Conservation (phyloP, 495 filamentous ascomycete species). For the Xylaria telfairii region DNA sequence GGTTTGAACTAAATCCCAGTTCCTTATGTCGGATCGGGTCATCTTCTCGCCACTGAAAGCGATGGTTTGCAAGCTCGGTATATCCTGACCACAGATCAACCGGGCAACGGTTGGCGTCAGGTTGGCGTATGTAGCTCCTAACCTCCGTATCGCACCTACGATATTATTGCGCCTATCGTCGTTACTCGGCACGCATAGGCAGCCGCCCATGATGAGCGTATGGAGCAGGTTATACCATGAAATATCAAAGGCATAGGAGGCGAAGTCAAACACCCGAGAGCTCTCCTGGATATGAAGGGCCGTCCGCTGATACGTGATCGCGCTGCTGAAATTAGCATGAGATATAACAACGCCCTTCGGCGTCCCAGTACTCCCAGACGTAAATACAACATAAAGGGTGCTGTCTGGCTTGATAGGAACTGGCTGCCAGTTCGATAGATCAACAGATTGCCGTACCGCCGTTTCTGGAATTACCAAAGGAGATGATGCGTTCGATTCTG, state of each 20-base stretch:
- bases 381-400: constrained; percentile 62
- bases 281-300: constrained; percentile 46
- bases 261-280: constrained; percentile 61
- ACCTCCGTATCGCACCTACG: constrained; percentile 35
- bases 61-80: constrained; percentile 46
- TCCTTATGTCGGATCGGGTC: constrained; percentile 23
- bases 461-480: neutral
- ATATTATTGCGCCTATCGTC: constrained; percentile 39
- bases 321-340: constrained; percentile 47
- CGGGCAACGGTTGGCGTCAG: constrained; percentile 59
- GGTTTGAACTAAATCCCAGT: constrained; percentile 32
- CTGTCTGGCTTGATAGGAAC: constrained; percentile 36
- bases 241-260: constrained; percentile 67
- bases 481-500: neutral
- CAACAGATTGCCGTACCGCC: neutral
- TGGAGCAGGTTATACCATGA: constrained; percentile 63
- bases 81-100: constrained; percentile 46
- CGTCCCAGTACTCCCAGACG: too few relatives aligned
- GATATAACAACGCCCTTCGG: constrained; percentile 52
- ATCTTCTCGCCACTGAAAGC: constrained; percentile 36
- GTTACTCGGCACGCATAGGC: constrained; percentile 49
- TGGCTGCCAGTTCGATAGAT: constrained; percentile 9
- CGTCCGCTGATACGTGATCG: constrained; percentile 46
- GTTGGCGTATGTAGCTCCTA: constrained; percentile 38
- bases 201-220: constrained; percentile 57